phyloP scores from a whole-genome alignment of 2,329 filamentous ascomycete genomes.

The Aspergillaceae sp. region DNA sequence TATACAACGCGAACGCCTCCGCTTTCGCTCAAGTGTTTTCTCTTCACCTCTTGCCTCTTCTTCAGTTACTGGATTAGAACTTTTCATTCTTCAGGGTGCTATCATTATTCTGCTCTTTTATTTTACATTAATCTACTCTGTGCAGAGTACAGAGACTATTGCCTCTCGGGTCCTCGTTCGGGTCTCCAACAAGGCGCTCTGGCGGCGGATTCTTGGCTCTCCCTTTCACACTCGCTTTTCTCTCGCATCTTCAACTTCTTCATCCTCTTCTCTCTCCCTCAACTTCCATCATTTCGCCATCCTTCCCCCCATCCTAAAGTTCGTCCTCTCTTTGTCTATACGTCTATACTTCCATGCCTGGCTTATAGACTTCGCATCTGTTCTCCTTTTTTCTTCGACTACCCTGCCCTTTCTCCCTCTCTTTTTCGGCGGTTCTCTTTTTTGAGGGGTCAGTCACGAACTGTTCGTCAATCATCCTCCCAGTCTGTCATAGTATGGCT shows the following conservation, averaged over 20 bases:
- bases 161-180: too few species aligned
- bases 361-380: conserved; percentile 4
- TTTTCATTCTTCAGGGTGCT: too few species aligned
- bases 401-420: conserved; percentile 2
- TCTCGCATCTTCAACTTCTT: conserved; percentile 2
- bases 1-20: too few species aligned
- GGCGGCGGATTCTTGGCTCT: conserved; percentile 10
- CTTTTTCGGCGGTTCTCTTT: conserved; percentile 1
- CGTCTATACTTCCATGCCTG: conserved; percentile 6
- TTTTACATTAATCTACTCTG: too few species aligned
- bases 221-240: conserved; percentile 12
- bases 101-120: too few species aligned
- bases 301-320: conserved; percentile 1
- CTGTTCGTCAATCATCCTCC: conserved; percentile 1
- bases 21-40: too few species aligned
- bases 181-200: too few species aligned
- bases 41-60: too few species aligned
- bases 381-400: neutral
- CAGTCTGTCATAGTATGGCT: conserved; percentile 1
- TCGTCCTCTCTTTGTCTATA: neutral
- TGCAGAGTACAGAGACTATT: too few species aligned
- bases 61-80: too few species aligned
- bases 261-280: conserved; percentile 4
- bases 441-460: neutral
- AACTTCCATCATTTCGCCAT: conserved; percentile 4